A percentile compares a stretch with the other conserved stretches of the same genome.
These are phyloP conservation scores for Secale cereale DNA, from an alignment of 176 grass and related monocot species.

Conservation along the genomic window DNA sequence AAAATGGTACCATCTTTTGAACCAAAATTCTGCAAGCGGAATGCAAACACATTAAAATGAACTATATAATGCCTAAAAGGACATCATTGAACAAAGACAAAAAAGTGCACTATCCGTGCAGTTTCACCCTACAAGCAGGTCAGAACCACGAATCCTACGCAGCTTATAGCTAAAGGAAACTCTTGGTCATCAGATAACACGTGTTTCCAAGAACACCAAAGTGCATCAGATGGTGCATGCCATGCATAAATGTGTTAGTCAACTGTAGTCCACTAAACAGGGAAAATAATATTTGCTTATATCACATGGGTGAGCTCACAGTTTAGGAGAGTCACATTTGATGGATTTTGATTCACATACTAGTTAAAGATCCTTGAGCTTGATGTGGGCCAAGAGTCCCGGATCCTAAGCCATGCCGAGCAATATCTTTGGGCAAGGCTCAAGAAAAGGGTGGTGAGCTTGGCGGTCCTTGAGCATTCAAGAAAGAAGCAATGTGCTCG, in stretches of 20 bases:
- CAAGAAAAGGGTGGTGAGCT: no score
- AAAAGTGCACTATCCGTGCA: not conserved
- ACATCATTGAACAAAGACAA: not conserved
- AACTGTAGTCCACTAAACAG: not conserved
- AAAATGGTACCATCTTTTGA: constrained; percentile 64
- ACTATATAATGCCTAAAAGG: not conserved
- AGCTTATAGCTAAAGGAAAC: not conserved
- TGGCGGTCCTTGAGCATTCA: no score
- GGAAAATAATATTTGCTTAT: not conserved
- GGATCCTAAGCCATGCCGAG: no score
- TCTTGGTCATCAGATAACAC: not conserved
- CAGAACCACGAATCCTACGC: not conserved
- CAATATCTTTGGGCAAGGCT: no score
- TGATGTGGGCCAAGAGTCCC: no score
- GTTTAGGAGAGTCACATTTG: not conserved
- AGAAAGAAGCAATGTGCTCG: no score
- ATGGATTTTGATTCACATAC: not conserved
- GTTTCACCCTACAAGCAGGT: not conserved
- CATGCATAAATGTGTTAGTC: not conserved
- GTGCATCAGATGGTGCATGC: not conserved
- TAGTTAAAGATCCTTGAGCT: not conserved
- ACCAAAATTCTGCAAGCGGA: constrained; percentile 68
- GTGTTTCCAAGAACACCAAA: not conserved
- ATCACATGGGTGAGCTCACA: not conserved
- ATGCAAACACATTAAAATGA: constrained; percentile 17